Percentiles rank a stretch among this genome's conserved stretches.
Conservation (phyloP, 306 rosid genomes). For the Dalbergia cultrata region DNA sequence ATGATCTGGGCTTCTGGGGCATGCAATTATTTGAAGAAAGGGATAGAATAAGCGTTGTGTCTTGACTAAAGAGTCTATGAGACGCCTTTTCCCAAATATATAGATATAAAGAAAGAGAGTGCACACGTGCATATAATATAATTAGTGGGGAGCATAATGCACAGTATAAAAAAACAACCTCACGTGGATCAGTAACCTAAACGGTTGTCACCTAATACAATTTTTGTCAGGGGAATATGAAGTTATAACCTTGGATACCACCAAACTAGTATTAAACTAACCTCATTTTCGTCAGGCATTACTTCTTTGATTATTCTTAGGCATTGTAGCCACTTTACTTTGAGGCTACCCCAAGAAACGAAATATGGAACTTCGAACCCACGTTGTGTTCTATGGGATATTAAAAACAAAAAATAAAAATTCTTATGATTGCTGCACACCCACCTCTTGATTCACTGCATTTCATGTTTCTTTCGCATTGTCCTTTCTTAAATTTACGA, state of each 20-base stretch:
- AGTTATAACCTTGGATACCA: constrained; percentile 75
- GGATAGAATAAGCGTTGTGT: constrained; percentile 26
- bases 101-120: constrained; percentile 50
- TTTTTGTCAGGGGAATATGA: constrained; percentile 66
- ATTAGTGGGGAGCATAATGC: constrained; percentile 50
- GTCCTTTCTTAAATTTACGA: background rate
- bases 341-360: constrained; percentile 41
- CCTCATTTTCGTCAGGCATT: constrained; percentile 29
- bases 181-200: constrained; percentile 71
- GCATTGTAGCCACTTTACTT: constrained; percentile 34
- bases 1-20: constrained; percentile 7
- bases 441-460: constrained; percentile 37
- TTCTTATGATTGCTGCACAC: constrained; percentile 36
- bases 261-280: constrained; percentile 52
- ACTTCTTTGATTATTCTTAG: constrained; percentile 38
- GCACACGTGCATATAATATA: constrained; percentile 64
- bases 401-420: background rate
- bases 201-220: constrained; percentile 62
- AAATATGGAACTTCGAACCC: constrained; percentile 38
- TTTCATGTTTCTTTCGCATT: constrained; percentile 23
- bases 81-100: constrained; percentile 44
- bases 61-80: constrained; percentile 42
- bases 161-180: constrained; percentile 46
- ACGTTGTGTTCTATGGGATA: constrained; percentile 1
- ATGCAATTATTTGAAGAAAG: background rate